Base-by-base conservation (phyloP, 306 rosid genomes). In the Vigna mungo region DNA sequence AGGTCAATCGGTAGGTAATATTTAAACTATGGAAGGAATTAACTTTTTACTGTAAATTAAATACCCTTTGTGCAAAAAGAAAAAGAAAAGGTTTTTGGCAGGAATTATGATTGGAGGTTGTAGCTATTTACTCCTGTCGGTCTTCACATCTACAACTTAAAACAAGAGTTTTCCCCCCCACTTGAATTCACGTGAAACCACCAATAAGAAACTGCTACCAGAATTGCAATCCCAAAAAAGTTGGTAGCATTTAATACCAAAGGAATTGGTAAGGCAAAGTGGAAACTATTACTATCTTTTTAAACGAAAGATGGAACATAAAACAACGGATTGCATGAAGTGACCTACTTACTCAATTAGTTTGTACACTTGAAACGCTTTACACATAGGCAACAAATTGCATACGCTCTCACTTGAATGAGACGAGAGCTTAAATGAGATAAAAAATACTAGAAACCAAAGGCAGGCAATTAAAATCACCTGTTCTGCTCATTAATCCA, bases 301-400 rank as follows among this genome's bases (percentile, higher is more conserved):
- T 71, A 34, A 71, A 71, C 15, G 36, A 77, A 53, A 56, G 54
- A 76, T 63, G 71, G 16, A 64, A 16, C 76, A 84, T 52, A 39
- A 55, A 67, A 63, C 78, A 63, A 37, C 32, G 60, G 51, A 75
- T 72, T 55, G 75, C 68, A 70, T 74, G 52, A 55, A 47, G 39
- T 36, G 43, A 60, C 59, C 79, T 75, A 70, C 37, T 75, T 55
- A 16, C 80, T 63, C 81, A 69, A 70, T 78, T 62, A 21, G 75
- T 72, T 77, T 76, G 72, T 79, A 77, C 62, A 71, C 77, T 58
- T 68, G 47, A 72, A 69, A 81, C 52, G 30, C 51, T 69, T 76
- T 79, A 77, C 80, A 39, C 59, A 60, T 37, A 10, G 1, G 20
- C 64, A 74, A 63, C 79, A 48, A 78, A 66, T 78, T 67, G 78